phyloP scores from a whole-genome alignment of 2,329 filamentous ascomycete species.

The Fusarium armeniacum region DNA sequence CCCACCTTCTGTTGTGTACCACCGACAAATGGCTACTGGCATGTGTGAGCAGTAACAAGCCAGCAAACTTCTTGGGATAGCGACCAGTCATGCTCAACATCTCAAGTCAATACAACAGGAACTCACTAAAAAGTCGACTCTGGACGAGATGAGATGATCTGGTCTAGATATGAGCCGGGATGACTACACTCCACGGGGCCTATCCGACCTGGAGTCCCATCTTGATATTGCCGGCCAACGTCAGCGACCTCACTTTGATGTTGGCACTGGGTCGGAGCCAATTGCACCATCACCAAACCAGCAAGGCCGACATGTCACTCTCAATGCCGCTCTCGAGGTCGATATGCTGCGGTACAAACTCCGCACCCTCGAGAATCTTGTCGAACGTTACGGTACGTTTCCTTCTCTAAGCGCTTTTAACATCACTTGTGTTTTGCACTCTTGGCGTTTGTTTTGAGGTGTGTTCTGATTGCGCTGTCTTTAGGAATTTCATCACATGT shows the following conservation, averaged over 20 bases:
- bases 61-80: constrained; percentile 35
- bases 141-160: constrained; percentile 51
- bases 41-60: constrained; percentile 43
- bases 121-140: constrained; percentile 46
- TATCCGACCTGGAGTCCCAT: constrained; percentile 52
- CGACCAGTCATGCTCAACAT: constrained; percentile 49
- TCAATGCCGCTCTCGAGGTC: constrained; percentile 65
- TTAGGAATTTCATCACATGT: constrained; percentile 53
- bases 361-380: constrained; percentile 63
- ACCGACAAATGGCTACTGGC: constrained; percentile 45
- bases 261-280: constrained; percentile 66
- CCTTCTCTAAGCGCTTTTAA: constrained; percentile 21
- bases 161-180: constrained; percentile 51
- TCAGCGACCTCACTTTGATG: constrained; percentile 64
- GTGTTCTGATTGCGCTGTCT: constrained; percentile 36
- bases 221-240: constrained; percentile 52
- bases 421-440: constrained; percentile 22
- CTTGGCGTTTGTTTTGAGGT: constrained; percentile 10
- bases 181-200: constrained; percentile 51
- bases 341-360: constrained; percentile 70
- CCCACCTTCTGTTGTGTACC: constrained; percentile 46
- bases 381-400: constrained; percentile 63
- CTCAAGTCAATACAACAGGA: constrained; percentile 44
- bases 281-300: constrained; percentile 63
- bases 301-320: constrained; percentile 62